A percentile compares a stretch with the other conserved stretches of the same genome.
phyloP scores from a whole-genome alignment of 768 basidiomycete genomes.

The Coprinellus micaceus region DNA sequence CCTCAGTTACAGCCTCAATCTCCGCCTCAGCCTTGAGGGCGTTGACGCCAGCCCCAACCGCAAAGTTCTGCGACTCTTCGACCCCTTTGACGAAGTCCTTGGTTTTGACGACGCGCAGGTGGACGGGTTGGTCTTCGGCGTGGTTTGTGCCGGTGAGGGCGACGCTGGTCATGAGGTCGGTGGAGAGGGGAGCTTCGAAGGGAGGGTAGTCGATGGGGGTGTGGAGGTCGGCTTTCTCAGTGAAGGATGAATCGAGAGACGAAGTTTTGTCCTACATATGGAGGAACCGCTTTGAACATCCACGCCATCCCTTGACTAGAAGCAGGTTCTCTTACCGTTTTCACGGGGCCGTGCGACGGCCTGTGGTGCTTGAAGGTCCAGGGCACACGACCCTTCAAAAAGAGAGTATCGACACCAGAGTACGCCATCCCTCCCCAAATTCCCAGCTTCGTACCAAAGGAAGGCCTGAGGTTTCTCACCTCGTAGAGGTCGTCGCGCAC shows the following conservation, averaged over 20 bases:
- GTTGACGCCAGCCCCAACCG: conserved; percentile 26
- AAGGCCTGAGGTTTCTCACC: conserved; percentile 88
- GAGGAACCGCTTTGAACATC: background rate
- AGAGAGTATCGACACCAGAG: conserved; percentile 81
- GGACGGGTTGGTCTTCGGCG: conserved; percentile 92
- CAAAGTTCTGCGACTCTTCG: conserved; percentile 17
- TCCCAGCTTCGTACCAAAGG: conserved; percentile 78
- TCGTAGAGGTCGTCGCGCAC: conserved; percentile 82
- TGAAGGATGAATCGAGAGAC: conserved; percentile 64
- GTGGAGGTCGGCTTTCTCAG: conserved; percentile 60
- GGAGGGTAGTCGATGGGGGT: conserved; percentile 82
- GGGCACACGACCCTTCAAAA: conserved; percentile 81
- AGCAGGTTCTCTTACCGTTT: background rate
- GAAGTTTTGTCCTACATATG: conserved; percentile 20
- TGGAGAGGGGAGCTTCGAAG: conserved; percentile 85
- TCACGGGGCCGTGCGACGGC: conserved; percentile 22
- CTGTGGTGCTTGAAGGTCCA: conserved; percentile 83
- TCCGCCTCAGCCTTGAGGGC: conserved; percentile 25
- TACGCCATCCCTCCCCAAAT: conserved; percentile 86
- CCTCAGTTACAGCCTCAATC: conserved; percentile 22
- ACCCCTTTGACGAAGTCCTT: conserved; percentile 24
- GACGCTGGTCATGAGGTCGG: conserved; percentile 88
- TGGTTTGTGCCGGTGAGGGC: conserved; percentile 93
- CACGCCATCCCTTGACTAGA: conserved; percentile 2
- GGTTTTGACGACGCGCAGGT: conserved; percentile 63